These are phyloP conservation scores for Neofusicoccum sp. DNA, from an alignment of 2,329 filamentous ascomycete genomes.

Conservation along the genomic window DNA sequence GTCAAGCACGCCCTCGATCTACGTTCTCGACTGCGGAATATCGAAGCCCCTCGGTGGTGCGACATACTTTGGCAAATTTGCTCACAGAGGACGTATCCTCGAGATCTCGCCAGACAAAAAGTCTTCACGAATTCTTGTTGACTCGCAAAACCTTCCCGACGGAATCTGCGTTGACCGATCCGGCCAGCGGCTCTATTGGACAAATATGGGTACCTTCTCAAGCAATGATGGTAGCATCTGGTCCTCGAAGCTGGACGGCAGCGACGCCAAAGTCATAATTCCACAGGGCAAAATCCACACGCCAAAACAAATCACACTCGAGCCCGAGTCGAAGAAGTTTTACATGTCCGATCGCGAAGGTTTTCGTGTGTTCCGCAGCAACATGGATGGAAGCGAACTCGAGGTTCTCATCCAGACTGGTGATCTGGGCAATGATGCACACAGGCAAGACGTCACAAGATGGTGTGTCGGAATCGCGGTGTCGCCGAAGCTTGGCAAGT, in stretches of 20 bases:
- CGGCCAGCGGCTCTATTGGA: constrained; percentile 35
- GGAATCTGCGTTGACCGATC: constrained; percentile 32
- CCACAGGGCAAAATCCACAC: constrained; percentile 52
- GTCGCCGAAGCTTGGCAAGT: constrained; percentile 43
- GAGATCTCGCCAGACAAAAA: not conserved
- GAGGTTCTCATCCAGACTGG: constrained; percentile 45
- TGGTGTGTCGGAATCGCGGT: constrained; percentile 63
- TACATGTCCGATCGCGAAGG: constrained; percentile 51
- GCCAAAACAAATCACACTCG: constrained; percentile 45
- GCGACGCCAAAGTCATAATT: constrained; percentile 47
- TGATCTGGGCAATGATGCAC: constrained; percentile 26
- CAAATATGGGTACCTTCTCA: constrained; percentile 26
- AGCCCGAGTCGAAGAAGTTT: constrained; percentile 32
- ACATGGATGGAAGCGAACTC: constrained; percentile 38
- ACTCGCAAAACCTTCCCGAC: constrained; percentile 28
- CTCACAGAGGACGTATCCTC: constrained; percentile 3
- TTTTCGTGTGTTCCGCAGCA: constrained; percentile 37
- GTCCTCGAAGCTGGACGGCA: constrained; percentile 53
- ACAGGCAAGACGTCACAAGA: constrained; percentile 33
- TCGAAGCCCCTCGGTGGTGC: not conserved
- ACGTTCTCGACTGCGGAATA: constrained; percentile 14
- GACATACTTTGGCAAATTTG: not conserved
- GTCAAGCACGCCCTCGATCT: not conserved
- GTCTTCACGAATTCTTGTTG: not conserved
- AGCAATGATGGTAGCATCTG: constrained; percentile 48